These are phyloP conservation scores for Pseudopediastrum boryanum DNA, from an alignment of 139 green algal genomes.

Conservation along the genomic window DNA sequence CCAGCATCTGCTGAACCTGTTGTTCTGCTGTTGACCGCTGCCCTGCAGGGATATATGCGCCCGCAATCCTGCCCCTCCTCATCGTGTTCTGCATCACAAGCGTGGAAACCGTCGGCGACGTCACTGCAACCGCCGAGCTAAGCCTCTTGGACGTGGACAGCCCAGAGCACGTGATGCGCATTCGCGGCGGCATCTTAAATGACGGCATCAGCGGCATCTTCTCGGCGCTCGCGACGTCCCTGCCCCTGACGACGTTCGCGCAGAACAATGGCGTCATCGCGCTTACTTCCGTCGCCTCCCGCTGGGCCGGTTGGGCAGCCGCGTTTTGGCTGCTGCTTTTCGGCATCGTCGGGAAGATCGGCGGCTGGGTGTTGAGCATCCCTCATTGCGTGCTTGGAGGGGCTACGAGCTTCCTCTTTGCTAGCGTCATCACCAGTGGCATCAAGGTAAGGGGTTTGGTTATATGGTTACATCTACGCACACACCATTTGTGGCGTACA, in stretches of 20 bases:
- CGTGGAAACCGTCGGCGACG: conserved; percentile 80
- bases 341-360: conserved; percentile 66
- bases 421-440: conserved; percentile 61
- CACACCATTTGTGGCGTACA: too few relatives aligned
- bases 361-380: conserved; percentile 78
- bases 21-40: too few relatives aligned
- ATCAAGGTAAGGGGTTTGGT: conserved; percentile 55
- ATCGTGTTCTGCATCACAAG: conserved; percentile 54
- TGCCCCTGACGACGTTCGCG: conserved; percentile 77
- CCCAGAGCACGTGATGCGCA: conserved; percentile 40
- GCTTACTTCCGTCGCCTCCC: conserved; percentile 64
- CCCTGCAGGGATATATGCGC: conserved; percentile 61
- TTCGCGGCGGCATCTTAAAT: conserved; percentile 65
- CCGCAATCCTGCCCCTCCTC: conserved; percentile 60
- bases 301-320: conserved; percentile 57
- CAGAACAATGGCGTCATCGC: conserved; percentile 88
- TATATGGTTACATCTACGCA: not conserved
- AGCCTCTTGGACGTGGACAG: conserved; percentile 47
- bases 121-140: conserved; percentile 74
- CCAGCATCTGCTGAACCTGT: too few relatives aligned
- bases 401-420: conserved; percentile 77
- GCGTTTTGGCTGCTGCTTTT: conserved; percentile 65
- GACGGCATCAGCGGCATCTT: conserved; percentile 73
- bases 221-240: conserved; percentile 55
- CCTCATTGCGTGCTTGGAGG: conserved; percentile 80